Base-by-base conservation (phyloP, 2,329 filamentous ascomycete species). In the Alternaria brassicae region DNA sequence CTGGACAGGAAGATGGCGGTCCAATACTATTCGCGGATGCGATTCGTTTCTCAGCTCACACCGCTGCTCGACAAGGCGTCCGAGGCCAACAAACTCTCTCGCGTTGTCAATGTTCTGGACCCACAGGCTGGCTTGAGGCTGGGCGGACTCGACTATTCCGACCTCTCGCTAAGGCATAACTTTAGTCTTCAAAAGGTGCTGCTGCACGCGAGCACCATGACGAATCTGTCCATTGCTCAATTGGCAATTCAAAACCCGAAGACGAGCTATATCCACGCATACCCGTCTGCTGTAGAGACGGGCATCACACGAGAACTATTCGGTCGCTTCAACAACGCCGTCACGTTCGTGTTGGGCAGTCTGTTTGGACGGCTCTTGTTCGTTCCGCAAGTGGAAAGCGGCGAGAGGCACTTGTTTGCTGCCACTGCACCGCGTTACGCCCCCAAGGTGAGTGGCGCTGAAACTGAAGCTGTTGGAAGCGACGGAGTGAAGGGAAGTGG, bases 11-110 rank as follows among this genome's bases (percentile, higher is more conserved):
- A 75, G 52, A 65, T 72, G 61, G 60, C 63, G 5, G 62, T 70
- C 49, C 74, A 67, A 41, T 80, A 68, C 34, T 77, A 80, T 63
- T 65, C 73, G 10, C 77, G 79, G 36, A 71, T 69, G 54, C 74
- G 79, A 27, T 81, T 81, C 62, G 70, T 74, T 28, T 49, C 71
- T 17, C 77, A 79, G 34, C 73, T 81, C 4, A 66, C 76, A 0
- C 79, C 79, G 1, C 68, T 79, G 2, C 67, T 81, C 17, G 63
- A 66, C 6, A 56, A 65, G 5, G 72, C 72, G 2, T 61, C 68
- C 2, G 49, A 62, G 12, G 41, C 69, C 2, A 56, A 50, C 0
- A 54, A 61, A 1, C 61, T 75, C n/a, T 72, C 71, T 17, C 72
- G 74, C 51, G 71, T 73, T 9, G 65, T 76, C 4, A 69, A 70